Evolutionary conservation across 2,329 filamentous ascomycete species (phyloP).

Genomic region (Falciphora oryzae): DNA sequence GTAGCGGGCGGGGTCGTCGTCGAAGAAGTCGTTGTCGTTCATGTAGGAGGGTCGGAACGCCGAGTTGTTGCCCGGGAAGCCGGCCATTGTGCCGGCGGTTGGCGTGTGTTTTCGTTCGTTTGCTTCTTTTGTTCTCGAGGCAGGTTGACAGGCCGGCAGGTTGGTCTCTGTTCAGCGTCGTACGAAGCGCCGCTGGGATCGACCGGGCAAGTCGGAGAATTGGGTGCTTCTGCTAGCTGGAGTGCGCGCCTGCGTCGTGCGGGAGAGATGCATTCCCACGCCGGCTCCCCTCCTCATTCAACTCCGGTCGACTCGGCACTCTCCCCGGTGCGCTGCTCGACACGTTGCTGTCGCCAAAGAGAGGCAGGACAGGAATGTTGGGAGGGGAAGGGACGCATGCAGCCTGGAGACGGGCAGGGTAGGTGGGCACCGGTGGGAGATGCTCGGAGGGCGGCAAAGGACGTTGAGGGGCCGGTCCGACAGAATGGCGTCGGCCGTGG

Average conservation of each 20-base stretch:
- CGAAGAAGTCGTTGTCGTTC: not conserved
- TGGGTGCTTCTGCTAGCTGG: not conserved
- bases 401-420: not conserved
- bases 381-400: not conserved
- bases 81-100: not conserved
- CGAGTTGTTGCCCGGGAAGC: not conserved
- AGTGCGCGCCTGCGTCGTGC: not conserved
- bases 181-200: too few relatives aligned
- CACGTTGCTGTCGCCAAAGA: not conserved
- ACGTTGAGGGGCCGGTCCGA: not conserved
- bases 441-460: not conserved
- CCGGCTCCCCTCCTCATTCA: not conserved
- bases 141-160: too few relatives aligned
- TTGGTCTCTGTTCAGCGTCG: too few relatives aligned
- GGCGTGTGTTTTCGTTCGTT: not conserved
- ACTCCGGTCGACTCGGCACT: not conserved
- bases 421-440: not conserved
- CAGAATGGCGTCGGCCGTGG: not conserved
- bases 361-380: not conserved
- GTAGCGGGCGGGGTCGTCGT: not conserved
- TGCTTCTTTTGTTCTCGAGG: too few relatives aligned
- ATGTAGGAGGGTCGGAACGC: not conserved
- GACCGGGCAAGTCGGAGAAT: not conserved
- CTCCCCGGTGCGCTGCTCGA: not conserved
- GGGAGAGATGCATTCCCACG: not conserved